These are phyloP conservation scores for Salix purpurea DNA, from an alignment of 345 rosid species.

Conservation along the genomic window DNA sequence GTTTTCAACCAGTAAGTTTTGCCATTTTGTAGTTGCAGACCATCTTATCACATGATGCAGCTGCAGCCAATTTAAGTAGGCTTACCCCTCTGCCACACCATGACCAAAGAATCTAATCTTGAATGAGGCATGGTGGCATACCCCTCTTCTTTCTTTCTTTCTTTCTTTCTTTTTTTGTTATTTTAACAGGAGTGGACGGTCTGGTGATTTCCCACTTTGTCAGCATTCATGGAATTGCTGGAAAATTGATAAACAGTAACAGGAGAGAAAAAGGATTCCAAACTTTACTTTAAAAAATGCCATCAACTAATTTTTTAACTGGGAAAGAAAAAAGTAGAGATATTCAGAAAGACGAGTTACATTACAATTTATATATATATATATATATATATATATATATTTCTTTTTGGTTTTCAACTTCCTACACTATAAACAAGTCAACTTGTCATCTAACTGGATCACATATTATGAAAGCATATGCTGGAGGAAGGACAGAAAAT, in stretches of 20 bases:
- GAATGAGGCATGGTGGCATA: neutral
- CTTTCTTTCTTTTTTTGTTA: neutral
- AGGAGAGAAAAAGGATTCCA: neutral
- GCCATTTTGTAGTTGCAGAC: neutral
- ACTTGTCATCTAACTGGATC: neutral
- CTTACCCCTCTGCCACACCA: neutral
- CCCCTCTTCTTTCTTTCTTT: too few relatives aligned
- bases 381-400: neutral
- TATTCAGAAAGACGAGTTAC: neutral
- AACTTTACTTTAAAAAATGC: too few relatives aligned
- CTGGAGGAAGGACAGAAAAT: conserved; percentile 4
- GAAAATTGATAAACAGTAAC: too few relatives aligned
- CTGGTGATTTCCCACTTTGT: neutral
- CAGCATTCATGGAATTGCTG: neutral
- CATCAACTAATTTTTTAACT: too few relatives aligned
- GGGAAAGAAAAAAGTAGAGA: neutral
- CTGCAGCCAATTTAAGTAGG: neutral
- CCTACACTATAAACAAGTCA: conserved; percentile 2
- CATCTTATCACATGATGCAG: neutral
- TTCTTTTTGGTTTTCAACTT: neutral
- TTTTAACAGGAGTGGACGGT: neutral
- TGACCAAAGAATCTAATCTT: neutral
- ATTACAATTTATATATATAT: neutral
- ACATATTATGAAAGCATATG: neutral
- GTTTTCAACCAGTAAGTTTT: neutral